Evolutionary conservation across 2,329 filamentous ascomycete species (phyloP), one percentile per base, ranked within the genome.

Genomic region (Paecilomyces niveus): DNA sequence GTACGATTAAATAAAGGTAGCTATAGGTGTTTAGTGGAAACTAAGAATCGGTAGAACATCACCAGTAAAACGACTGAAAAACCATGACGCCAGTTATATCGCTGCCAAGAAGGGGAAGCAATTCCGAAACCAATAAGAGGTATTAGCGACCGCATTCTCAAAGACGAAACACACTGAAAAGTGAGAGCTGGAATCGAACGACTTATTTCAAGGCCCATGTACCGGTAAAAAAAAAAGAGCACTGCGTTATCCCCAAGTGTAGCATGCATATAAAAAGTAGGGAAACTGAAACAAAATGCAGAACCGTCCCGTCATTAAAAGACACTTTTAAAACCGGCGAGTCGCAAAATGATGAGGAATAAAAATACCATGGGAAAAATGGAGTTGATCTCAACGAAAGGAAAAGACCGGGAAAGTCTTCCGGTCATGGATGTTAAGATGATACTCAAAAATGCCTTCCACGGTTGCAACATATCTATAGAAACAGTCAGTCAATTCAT

Each of bases 401-500:
- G 70, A 71, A 52, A 78, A 70, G 8, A 72, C 67, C 24, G 78
- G 77, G 60, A 79, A 80, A 9, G 73, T 78, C 67, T 78, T 79
- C 55, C 78, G 76, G 61, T 80, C 78, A 45, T 73, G 70, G 50
- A 77, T 66, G 60, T 80, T 79, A 59, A 80, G 62, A 49, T 75
- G 70, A 61, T 74, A 79, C 63, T 80, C 76, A 56, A 79, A 78
- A 26, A 80, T 79, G 18, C 78, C 78, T 60, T 77, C 71, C 53
- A 78, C 70, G 5, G 77, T 79, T n/a, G 74, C 78, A 60, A 79
- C 72, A 59, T 77, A 80, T 61, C 78, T 80, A 60, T 24, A 54
- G 13, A 54, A 11, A 49, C 7, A 35, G 53, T 64, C 56, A 65
- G 63, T 58, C 57, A 54, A 58, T 29, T 57, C 39, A 54, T 31